Conservation (phyloP, 345 rosid species). For the Gossypioides kirkii region DNA sequence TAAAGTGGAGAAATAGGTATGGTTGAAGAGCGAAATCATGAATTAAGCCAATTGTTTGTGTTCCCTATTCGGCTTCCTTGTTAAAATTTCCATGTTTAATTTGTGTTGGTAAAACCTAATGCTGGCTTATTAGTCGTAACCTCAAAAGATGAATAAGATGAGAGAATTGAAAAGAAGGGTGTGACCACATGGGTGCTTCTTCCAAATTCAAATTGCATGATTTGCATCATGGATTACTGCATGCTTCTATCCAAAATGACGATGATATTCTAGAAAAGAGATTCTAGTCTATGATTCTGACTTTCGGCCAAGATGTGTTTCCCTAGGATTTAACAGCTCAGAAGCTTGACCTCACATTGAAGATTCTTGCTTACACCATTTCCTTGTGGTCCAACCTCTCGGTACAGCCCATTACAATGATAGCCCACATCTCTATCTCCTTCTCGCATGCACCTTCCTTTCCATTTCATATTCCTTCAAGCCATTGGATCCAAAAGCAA, state of each 20-base stretch:
- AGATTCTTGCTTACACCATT: conserved; percentile 2
- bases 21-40: too few species aligned
- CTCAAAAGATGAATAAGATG: not conserved
- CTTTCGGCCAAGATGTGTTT: not conserved
- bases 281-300: not conserved
- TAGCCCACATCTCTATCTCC: not conserved
- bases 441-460: too few species aligned
- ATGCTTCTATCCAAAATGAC: not conserved
- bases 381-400: conserved; percentile 7
- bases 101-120: not conserved
- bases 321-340: not conserved
- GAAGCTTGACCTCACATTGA: not conserved
- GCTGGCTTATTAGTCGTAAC: not conserved
- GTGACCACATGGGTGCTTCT: not conserved
- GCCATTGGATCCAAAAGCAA: conserved; percentile 1
- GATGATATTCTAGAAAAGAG: not conserved
- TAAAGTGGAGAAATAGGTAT: too few species aligned
- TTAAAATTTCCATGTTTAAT: not conserved
- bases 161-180: too few species aligned
- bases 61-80: not conserved
- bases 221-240: not conserved
- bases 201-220: not conserved
- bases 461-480: not conserved
- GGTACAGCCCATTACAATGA: not conserved
- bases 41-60: too few species aligned